Evolutionary conservation across 352 stramenopile species (phyloP).

Genomic region (Elongisporangium undulatum): DNA sequence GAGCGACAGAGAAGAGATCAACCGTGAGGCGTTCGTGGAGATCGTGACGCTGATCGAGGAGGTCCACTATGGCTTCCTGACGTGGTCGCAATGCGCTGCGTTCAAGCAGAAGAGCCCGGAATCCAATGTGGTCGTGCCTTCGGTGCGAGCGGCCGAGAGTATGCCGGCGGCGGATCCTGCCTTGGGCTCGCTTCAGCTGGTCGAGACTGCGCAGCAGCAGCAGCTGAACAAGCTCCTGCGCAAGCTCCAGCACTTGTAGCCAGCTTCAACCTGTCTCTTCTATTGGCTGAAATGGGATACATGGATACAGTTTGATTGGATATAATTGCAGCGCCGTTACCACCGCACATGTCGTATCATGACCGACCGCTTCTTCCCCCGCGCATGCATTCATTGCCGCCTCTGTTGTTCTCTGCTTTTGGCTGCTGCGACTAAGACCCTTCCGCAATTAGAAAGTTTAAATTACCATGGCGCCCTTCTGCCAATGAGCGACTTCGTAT

Average conservation of each 20-base stretch:
- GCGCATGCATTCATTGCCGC: too few relatives aligned
- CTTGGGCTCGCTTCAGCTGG: not conserved
- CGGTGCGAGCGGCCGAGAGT: not conserved
- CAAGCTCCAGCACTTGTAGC: not conserved
- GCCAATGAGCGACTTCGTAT: not conserved
- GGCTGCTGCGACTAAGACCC: not conserved
- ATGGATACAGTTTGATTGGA: conserved; percentile 1
- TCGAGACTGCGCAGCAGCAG: not conserved
- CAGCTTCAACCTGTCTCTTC: not conserved
- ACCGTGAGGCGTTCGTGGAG: conserved; percentile 42
- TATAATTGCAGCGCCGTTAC: not conserved
- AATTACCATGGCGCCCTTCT: not conserved
- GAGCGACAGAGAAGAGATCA: conserved; percentile 30
- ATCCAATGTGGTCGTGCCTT: not conserved
- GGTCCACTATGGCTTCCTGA: conserved; percentile 27
- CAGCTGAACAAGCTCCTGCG: not conserved
- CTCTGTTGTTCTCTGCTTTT: not conserved
- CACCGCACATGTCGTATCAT: not conserved
- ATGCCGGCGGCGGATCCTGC: not conserved
- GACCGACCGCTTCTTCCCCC: not conserved
- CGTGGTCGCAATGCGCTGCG: conserved; percentile 42
- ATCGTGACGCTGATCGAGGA: conserved; percentile 61
- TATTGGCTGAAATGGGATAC: conserved; percentile 2
- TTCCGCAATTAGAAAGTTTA: not conserved
- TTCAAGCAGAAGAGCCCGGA: conserved; percentile 3